These are phyloP conservation scores for Corymbia maculata DNA, from an alignment of 345 rosid genomes.

Conservation along the genomic window DNA sequence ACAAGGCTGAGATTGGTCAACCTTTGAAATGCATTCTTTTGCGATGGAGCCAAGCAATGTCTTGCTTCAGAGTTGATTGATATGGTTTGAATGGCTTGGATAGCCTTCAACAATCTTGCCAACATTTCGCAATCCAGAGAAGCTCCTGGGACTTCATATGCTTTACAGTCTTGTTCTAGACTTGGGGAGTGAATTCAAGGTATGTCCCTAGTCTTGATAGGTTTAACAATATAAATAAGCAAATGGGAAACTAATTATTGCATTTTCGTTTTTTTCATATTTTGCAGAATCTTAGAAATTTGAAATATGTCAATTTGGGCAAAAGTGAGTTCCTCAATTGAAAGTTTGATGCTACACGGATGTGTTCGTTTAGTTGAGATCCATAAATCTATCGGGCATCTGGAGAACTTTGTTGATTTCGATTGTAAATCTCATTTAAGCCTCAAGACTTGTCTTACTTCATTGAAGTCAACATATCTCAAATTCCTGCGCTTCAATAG, in stretches of 20 bases:
- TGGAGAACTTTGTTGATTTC: not conserved
- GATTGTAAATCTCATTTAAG: too few species aligned
- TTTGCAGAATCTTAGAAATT: too few species aligned
- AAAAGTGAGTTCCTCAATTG: not conserved
- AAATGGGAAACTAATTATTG: not conserved
- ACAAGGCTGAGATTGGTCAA: too few species aligned
- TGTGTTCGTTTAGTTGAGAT: slow-evolving; percentile 3
- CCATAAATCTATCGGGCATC: slow-evolving; percentile 7
- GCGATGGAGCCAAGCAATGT: not conserved
- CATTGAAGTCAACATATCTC: too few species aligned
- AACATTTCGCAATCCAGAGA: not conserved
- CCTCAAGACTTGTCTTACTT: too few species aligned
- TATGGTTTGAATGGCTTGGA: not conserved
- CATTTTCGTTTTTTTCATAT: too few species aligned
- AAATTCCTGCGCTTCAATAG: too few species aligned
- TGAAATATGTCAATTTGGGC: not conserved
- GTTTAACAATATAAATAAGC: not conserved
- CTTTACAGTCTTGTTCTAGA: not conserved
- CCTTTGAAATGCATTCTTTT: too few species aligned
- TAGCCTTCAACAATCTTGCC: not conserved
- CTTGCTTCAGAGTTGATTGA: not conserved
- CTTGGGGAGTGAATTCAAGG: not conserved
- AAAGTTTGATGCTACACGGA: not conserved
- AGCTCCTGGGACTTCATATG: slow-evolving; percentile 5
- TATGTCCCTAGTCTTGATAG: not conserved